phyloP scores from a whole-genome alignment of 148 eudicot genomes.

The Chenopodium suecicum region DNA sequence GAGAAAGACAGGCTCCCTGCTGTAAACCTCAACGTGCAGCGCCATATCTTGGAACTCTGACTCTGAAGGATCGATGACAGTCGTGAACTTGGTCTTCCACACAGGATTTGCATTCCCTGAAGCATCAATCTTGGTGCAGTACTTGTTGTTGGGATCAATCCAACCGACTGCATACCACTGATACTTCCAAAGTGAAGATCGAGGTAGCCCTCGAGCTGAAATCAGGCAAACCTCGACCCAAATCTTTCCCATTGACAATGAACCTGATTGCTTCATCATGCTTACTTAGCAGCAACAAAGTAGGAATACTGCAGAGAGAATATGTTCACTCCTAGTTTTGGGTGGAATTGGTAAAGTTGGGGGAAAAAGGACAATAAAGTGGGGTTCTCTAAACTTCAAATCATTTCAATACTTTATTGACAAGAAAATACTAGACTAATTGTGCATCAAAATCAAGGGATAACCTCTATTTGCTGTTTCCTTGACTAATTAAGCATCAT shows the following conservation, averaged over 20 bases:
- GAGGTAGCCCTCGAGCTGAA: constrained; percentile 69
- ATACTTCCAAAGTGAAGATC: constrained; percentile 59
- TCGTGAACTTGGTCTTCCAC: constrained; percentile 74
- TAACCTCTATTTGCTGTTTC: constrained; percentile 5
- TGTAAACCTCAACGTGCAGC: constrained; percentile 68
- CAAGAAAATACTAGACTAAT: constrained; percentile 21
- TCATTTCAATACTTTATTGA: constrained; percentile 32
- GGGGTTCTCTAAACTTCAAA: constrained; percentile 30
- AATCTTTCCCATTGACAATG: constrained; percentile 46
- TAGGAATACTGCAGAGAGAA: constrained; percentile 11
- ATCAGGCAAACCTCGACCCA: constrained; percentile 73
- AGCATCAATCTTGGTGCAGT: constrained; percentile 69
- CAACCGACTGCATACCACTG: constrained; percentile 90
- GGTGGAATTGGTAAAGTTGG: constrained; percentile 36
- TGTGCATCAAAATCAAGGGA: constrained; percentile 15
- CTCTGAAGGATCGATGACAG: constrained; percentile 43
- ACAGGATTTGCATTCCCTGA: constrained; percentile 68
- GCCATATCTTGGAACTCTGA: constrained; percentile 38
- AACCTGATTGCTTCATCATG: constrained; percentile 11
- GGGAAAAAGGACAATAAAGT: constrained; percentile 19
- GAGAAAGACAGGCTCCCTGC: constrained; percentile 72
- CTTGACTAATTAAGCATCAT: constrained; percentile 1
- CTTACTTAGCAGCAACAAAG: constrained; percentile 11
- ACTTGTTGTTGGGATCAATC: constrained; percentile 70
- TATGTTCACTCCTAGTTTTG: constrained; percentile 20